Conservation (phyloP, 768 basidiomycete species). For the Boletus sp. region DNA sequence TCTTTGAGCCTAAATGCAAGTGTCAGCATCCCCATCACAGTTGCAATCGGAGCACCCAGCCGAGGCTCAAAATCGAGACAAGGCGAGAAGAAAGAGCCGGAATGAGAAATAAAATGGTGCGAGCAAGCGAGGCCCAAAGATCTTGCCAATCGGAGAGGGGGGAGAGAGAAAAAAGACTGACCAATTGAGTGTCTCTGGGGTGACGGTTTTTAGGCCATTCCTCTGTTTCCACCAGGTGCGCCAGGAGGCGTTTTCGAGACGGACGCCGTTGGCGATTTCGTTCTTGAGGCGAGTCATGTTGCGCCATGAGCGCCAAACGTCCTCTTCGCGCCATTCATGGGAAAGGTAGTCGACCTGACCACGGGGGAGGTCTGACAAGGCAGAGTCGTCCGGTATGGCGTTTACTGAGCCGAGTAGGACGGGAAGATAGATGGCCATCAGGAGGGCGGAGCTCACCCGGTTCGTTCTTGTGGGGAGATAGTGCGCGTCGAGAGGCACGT, state of each 20-base stretch:
- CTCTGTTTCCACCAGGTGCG: constrained; percentile 99
- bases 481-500: constrained; percentile 2
- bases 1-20: constrained; percentile 82
- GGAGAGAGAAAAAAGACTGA: constrained; percentile 39
- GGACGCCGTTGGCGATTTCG: constrained; percentile 91
- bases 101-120: neutral
- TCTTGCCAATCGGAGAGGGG: neutral
- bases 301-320: constrained; percentile 98
- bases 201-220: constrained; percentile 91
- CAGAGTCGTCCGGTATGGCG: constrained; percentile 67
- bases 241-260: constrained; percentile 98
- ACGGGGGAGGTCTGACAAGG: constrained; percentile 77
- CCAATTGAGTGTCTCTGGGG: constrained; percentile 98
- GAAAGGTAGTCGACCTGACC: constrained; percentile 99
- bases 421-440: constrained; percentile 67
- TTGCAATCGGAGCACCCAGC: neutral
- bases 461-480: neutral
- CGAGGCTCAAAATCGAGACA: neutral
- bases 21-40: constrained; percentile 8
- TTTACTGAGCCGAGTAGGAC: constrained; percentile 65
- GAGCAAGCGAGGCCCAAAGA: neutral
- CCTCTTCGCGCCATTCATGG: constrained; percentile 96
- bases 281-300: constrained; percentile 98
- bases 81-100: neutral
- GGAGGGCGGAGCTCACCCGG: neutral